Evolutionary conservation across 352 stramenopile genomes (phyloP), one percentile per base, ranked within the genome.

Genomic region (Phytophthora ohioensis): DNA sequence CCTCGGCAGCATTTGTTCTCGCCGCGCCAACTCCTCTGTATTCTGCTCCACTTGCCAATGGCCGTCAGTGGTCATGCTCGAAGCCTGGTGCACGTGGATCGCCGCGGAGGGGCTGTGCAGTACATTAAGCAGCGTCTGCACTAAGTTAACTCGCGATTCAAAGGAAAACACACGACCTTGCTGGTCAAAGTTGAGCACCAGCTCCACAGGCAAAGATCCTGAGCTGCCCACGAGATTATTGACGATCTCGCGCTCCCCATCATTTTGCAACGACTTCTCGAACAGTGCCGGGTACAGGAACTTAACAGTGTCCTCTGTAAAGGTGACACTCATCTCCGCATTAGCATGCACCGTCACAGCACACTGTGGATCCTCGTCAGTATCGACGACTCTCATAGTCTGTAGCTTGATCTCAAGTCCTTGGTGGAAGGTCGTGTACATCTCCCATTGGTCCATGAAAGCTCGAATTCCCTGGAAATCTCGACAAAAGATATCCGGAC

Each of bases 101-200:
- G 64, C 73, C 2, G 55, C 69, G 13, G 72, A 76, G 2, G 78
- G 78, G 39, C 72, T 66, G 32, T 67, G 59, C 35, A 87, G 64
- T 32, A 84, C 32, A 32, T 74, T 58, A 27, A 27, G 72, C 73
- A 21, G 80, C 75, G 21, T 27, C 21, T 27, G 21, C 6, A 75
- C 73, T 42, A 88, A 57, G 51, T 87, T 70, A 17, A 84, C 71
- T 39, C 75, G 74, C 56, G 82, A 81, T 66, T 93, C 91, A 59
- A 93, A 78, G 30, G 87, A 82, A 49, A 93, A 95, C 21, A 93
- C 79, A 17, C 76, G 84, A 3, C 84, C 85, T 27, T 91, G 70
- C 51, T 87, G 71, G 73, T 93, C 91, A 68, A 93, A 93, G 3
- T 88, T 82, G 32, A 93, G 75, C 9, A 95, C 78, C 67, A 93